These are phyloP conservation scores for Gossypium australe DNA, from an alignment of 345 rosid species.

Conservation along the genomic window DNA sequence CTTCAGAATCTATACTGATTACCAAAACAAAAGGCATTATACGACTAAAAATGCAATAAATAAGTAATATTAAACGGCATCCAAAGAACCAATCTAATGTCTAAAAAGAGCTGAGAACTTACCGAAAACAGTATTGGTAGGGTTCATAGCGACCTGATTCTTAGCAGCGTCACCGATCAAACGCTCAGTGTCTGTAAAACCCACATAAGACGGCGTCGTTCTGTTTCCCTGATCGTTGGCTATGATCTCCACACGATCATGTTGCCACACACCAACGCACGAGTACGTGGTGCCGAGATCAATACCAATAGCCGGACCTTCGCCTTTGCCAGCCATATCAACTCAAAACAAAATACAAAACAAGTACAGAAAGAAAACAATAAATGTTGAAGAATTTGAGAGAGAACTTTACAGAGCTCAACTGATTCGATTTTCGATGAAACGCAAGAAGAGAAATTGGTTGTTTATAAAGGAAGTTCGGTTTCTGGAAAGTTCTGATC, in stretches of 20 bases:
- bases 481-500: not conserved
- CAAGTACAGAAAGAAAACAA: not conserved
- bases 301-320: slow-evolving; percentile 74
- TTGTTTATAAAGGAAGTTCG: slow-evolving; percentile 29
- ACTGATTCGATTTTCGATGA: not conserved
- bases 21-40: not conserved
- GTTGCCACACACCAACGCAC: slow-evolving; percentile 77
- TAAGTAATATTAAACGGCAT: not conserved
- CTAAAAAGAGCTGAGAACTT: not conserved
- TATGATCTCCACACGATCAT: slow-evolving; percentile 71
- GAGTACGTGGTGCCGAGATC: slow-evolving; percentile 73
- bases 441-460: not conserved
- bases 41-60: too few relatives aligned
- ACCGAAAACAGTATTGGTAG: slow-evolving; percentile 65
- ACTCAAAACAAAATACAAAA: not conserved
- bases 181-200: slow-evolving; percentile 62
- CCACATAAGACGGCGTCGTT: slow-evolving; percentile 66
- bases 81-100: not conserved
- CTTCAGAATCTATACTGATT: not conserved
- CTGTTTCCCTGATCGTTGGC: slow-evolving; percentile 72
- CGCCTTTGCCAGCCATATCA: slow-evolving; percentile 66
- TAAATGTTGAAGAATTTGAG: too few relatives aligned
- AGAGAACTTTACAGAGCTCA: not conserved
- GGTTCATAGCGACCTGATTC: slow-evolving; percentile 85
- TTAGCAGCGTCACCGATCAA: slow-evolving; percentile 74